Conservation (phyloP, 768 basidiomycete genomes). For the Baorangia bicolor region DNA sequence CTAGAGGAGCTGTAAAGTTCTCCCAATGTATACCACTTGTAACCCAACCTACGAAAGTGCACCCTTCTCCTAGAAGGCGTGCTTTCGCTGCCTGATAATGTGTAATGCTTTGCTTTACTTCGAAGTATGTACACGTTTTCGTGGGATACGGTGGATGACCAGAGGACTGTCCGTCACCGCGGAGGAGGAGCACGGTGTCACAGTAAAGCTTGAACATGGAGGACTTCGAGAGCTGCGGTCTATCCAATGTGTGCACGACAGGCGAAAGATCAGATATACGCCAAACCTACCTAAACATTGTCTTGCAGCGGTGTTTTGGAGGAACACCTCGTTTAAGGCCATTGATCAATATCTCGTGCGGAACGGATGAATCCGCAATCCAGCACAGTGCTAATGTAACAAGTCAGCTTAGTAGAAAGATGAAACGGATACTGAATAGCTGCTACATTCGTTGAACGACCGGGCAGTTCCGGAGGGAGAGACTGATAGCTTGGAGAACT, state of each 20-base stretch:
- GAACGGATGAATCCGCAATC: constrained; percentile 48
- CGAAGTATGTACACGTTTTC: constrained; percentile 41
- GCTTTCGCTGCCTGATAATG: constrained; percentile 55
- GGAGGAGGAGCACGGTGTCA: constrained; percentile 20
- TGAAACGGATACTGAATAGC: background rate
- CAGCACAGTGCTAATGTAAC: constrained; percentile 62
- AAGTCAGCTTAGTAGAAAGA: background rate
- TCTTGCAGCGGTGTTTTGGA: constrained; percentile 62
- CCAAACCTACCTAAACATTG: constrained; percentile 58
- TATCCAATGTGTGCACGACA: constrained; percentile 20
- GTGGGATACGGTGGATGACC: constrained; percentile 15
- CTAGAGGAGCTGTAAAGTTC: constrained; percentile 37
- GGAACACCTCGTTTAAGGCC: constrained; percentile 78
- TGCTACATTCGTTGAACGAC: constrained; percentile 72
- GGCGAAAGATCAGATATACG: background rate
- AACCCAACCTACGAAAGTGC: constrained; percentile 65
- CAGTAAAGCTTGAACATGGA: constrained; percentile 51
- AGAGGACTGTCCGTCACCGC: background rate
- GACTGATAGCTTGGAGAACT: constrained; percentile 49
- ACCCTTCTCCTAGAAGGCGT: constrained; percentile 40
- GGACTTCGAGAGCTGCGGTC: constrained; percentile 53
- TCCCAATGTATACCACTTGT: constrained; percentile 54
- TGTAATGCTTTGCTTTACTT: constrained; percentile 40
- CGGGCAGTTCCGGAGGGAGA: constrained; percentile 29
- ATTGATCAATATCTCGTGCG: constrained; percentile 69